phyloP scores from a whole-genome alignment of 2,329 filamentous ascomycete genomes.

The Plenodomus lindquistii region DNA sequence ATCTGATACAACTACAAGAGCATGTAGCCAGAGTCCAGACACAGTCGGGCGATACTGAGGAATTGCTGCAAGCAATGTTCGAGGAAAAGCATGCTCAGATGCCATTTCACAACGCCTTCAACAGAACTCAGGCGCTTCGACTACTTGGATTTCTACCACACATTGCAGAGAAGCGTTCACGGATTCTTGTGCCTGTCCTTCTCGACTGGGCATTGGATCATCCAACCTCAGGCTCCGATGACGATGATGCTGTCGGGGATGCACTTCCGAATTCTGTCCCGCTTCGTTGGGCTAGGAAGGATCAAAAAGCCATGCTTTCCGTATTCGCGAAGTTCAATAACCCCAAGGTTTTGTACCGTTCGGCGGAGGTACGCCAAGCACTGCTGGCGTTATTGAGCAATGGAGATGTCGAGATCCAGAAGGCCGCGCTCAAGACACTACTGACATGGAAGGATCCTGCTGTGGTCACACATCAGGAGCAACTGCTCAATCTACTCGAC shows the following conservation, averaged over 20 bases:
- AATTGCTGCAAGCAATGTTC: slow-evolving; percentile 66
- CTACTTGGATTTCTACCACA: slow-evolving; percentile 74
- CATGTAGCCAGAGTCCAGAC: slow-evolving; percentile 18
- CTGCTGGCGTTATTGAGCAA: slow-evolving; percentile 79
- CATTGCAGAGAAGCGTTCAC: slow-evolving; percentile 83
- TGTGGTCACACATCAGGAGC: slow-evolving; percentile 79
- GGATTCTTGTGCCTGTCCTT: slow-evolving; percentile 82
- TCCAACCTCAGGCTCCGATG: slow-evolving; percentile 7
- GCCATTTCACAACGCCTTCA: slow-evolving; percentile 57
- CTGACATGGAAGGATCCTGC: slow-evolving; percentile 84
- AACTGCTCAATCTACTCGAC: slow-evolving; percentile 83
- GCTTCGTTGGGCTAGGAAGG: slow-evolving; percentile 69
- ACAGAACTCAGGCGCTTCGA: slow-evolving; percentile 77
- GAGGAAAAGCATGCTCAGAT: slow-evolving; percentile 64
- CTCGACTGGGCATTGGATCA: slow-evolving; percentile 68
- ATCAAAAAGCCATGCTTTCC: slow-evolving; percentile 80
- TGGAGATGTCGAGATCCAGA: slow-evolving; percentile 89
- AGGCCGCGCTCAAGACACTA: slow-evolving; percentile 78
- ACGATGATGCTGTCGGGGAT: not conserved
- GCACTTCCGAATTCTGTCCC: slow-evolving; percentile 18
- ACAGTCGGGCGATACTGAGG: slow-evolving; percentile 29
- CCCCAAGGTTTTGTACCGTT: slow-evolving; percentile 78
- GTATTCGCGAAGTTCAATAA: slow-evolving; percentile 87
- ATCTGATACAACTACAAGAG: slow-evolving; percentile 60
- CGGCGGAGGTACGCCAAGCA: slow-evolving; percentile 74